Evolutionary conservation across 495 filamentous ascomycete species (phyloP).

Genomic region (Astrocystis sublimbata): DNA sequence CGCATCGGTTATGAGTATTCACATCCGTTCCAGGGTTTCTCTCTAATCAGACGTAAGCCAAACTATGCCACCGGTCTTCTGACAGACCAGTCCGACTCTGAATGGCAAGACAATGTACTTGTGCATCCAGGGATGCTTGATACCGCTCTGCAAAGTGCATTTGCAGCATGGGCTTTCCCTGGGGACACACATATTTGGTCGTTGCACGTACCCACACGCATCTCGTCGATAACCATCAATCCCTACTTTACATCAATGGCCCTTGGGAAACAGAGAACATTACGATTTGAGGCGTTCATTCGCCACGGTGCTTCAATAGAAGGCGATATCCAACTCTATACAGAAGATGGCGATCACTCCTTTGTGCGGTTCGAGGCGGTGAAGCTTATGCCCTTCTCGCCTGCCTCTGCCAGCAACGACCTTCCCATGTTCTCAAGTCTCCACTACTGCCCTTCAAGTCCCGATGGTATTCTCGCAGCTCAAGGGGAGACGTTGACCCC

Average conservation of each 20-base stretch:
- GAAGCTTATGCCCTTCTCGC: not conserved
- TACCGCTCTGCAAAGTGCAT: slow-evolving; percentile 20
- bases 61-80: not conserved
- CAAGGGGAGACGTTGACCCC: not conserved
- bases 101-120: slow-evolving; percentile 13
- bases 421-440: not conserved
- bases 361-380: not conserved
- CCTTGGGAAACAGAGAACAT: not conserved
- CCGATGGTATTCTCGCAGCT: not conserved
- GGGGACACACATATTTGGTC: slow-evolving; percentile 15
- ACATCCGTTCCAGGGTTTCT: not conserved
- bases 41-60: not conserved
- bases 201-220: slow-evolving; percentile 21
- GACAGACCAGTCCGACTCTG: not conserved
- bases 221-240: slow-evolving; percentile 18
- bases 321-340: not conserved
- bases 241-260: slow-evolving; percentile 2
- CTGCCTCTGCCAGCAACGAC: not conserved
- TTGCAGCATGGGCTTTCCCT: slow-evolving; percentile 24
- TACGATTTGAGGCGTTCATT: not conserved
- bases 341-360: not conserved
- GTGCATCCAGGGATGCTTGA: slow-evolving; percentile 29
- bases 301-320: not conserved
- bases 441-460: not conserved
- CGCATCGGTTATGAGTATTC: slow-evolving; percentile 5